Percentiles rank a stretch among this genome's conserved stretches.
Conservation (phyloP, 306 rosid species). For the Dryas octopetala region DNA sequence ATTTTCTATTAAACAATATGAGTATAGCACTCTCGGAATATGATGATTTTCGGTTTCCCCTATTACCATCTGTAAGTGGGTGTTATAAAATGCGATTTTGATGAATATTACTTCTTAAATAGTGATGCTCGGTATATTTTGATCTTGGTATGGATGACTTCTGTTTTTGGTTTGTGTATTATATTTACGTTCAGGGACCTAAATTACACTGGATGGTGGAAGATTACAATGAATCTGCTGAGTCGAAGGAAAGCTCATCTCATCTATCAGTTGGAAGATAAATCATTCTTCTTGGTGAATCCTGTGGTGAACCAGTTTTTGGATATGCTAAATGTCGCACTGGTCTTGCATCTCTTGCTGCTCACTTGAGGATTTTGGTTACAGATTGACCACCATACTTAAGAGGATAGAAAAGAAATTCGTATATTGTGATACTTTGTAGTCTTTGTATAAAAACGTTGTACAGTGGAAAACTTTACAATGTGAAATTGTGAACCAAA, state of each 20-base stretch:
- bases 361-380: background rate
- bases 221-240: constrained; percentile 37
- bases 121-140: background rate
- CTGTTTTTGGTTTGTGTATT: background rate
- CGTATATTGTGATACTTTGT: background rate
- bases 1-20: background rate
- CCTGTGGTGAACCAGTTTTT: constrained; percentile 21
- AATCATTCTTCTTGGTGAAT: constrained; percentile 17
- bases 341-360: background rate
- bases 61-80: background rate
- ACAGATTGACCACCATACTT: background rate
- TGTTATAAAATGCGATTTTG: too few species aligned
- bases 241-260: constrained; percentile 29
- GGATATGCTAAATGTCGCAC: background rate
- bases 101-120: background rate
- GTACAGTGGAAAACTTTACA: background rate
- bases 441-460: background rate
- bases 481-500: background rate
- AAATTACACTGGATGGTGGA: constrained; percentile 67
- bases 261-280: constrained; percentile 43
- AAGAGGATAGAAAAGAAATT: background rate
- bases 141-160: background rate
- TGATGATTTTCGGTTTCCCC: background rate
- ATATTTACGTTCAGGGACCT: constrained; percentile 58
- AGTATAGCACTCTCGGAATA: background rate